phyloP scores from a whole-genome alignment of 257 asterid genomes.

The Ajuga chamaepitys region DNA sequence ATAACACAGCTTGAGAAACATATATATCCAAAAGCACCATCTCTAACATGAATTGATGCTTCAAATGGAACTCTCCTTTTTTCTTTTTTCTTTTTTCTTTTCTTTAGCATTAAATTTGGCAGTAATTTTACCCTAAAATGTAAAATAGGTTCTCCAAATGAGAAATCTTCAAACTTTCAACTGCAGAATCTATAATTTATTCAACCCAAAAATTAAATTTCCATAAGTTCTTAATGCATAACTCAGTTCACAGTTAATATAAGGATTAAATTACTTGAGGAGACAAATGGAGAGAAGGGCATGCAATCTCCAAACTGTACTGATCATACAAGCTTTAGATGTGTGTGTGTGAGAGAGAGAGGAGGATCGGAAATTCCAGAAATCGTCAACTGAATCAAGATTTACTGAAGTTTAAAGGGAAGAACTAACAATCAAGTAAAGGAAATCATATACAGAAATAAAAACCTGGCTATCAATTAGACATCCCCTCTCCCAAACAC shows the following conservation, averaged over 20 bases:
- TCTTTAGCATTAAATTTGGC: background rate
- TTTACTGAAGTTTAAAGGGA: background rate
- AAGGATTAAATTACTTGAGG: no score
- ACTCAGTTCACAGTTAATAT: background rate
- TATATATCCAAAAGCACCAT: background rate
- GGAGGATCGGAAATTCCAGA: no score
- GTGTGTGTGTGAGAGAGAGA: no score
- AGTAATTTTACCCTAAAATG: background rate
- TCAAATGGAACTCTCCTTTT: no score
- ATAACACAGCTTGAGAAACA: no score
- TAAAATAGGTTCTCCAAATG: background rate
- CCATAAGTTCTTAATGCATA: background rate
- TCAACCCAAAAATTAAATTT: background rate
- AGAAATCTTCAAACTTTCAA: background rate
- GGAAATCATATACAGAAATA: background rate
- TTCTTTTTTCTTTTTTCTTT: no score
- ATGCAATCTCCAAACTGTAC: conserved; percentile 14
- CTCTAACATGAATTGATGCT: background rate
- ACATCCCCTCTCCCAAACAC: background rate
- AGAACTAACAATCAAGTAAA: background rate
- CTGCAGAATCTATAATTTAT: no score
- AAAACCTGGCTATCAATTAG: background rate
- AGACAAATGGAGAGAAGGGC: background rate
- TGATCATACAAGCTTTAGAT: background rate
- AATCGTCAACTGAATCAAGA: conserved; percentile 6